Base-by-base conservation (phyloP, 306 rosid genomes). In the Cicer cuneatum region DNA sequence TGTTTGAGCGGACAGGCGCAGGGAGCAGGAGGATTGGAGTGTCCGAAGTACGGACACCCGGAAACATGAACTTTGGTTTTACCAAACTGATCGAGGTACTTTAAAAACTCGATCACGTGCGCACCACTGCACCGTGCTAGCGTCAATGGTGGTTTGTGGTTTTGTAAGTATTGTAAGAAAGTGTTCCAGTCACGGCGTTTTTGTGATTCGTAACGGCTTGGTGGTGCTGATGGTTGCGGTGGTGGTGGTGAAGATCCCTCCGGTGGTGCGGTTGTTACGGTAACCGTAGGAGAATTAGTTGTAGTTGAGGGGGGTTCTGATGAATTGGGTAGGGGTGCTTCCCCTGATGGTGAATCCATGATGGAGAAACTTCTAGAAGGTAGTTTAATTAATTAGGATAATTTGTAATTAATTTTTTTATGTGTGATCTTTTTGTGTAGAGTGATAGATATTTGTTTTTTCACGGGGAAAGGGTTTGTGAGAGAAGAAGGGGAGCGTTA, bases 161-260 rank as follows among this genome's bases (percentile, higher is more conserved):
- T 92, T 80, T 72, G 86, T 47, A 94, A 70, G 82, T 94, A 94
- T 87, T 94, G 99, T 60, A 90, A 56, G 78, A 94, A 94, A 5
- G 97, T 94, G 91, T 90, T 94, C 99, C 99, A 94, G 86, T 94
- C 99, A 15, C 99, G 79, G 35, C 98, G 70, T 54, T 94, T 94
- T 80, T 94, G 99, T 4, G 99, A 90, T 83, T 94, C 99, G 79
- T 94, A 94, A 12, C 99, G 86, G 73, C 98, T 94, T 15, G 88
- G 96, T 1, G 90, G 89, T 15, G 90, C 85, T 0, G 89, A 29
- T 29, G 35, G 54, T 8, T 7, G 69, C 40, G 86, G 93, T 1
- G 86, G 86, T 13, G 90, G 83, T 0, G 87, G 81, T 4, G 90
- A 73, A 5, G 90, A 56, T 2, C 68, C 84, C n/a, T 71, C 87